These are phyloP conservation scores for Cordyceps pruinosa DNA, from an alignment of 2,329 filamentous ascomycete species.

Conservation along the genomic window DNA sequence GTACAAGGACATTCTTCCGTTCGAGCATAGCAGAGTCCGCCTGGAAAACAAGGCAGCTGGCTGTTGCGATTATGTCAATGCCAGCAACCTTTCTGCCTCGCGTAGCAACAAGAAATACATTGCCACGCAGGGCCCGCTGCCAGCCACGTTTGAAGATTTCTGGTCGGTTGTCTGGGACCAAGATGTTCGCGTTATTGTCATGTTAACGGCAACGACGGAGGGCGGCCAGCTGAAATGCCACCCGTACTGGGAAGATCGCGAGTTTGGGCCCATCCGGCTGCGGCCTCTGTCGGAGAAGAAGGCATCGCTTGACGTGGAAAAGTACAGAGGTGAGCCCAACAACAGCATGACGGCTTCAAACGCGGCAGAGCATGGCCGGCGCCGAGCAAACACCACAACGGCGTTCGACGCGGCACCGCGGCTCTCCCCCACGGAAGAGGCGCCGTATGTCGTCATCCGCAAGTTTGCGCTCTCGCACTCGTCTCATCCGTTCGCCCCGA, in stretches of 20 bases:
- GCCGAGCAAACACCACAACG: conserved; percentile 49
- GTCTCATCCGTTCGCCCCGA: conserved; percentile 70
- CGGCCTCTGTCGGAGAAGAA: conserved; percentile 75
- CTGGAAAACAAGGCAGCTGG: conserved; percentile 60
- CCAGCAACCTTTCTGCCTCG: conserved; percentile 73
- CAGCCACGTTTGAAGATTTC: conserved; percentile 93
- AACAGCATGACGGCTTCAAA: conserved; percentile 21
- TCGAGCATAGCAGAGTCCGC: conserved; percentile 85
- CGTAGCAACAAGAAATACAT: conserved; percentile 90
- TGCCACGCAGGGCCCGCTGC: conserved; percentile 87
- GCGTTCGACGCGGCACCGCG: conserved; percentile 31
- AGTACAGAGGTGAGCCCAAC: conserved; percentile 37
- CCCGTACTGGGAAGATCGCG: conserved; percentile 77
- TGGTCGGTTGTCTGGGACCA: conserved; percentile 98
- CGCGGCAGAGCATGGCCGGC: conserved; percentile 35
- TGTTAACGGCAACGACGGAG: conserved; percentile 91
- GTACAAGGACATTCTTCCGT: conserved; percentile 97
- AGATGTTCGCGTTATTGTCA: conserved; percentile 89
- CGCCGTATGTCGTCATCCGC: conserved; percentile 73
- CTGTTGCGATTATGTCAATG: conserved; percentile 91
- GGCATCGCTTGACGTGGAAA: conserved; percentile 66
- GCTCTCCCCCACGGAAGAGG: conserved; percentile 38
- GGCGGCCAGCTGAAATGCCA: conserved; percentile 93
- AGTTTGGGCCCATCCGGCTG: conserved; percentile 71
- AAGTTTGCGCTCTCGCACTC: conserved; percentile 80